Evolutionary conservation across 495 filamentous ascomycete genomes (phyloP), one percentile per base, ranked within the genome.

Genomic region (Daldinia caldariorum): DNA sequence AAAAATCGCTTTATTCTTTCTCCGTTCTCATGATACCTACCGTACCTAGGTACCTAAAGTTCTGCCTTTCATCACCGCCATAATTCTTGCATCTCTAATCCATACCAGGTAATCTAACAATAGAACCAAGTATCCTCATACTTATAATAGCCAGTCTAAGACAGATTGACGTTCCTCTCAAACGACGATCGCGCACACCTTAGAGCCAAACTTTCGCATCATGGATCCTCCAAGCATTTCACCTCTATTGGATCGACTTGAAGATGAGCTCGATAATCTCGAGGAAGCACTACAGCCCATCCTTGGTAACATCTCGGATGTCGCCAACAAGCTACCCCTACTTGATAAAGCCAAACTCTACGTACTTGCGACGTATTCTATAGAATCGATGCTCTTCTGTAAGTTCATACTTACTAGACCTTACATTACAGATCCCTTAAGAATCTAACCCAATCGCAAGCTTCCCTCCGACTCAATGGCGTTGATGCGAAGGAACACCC

Each of bases 381-480:
- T 99, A 56, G 94, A 98, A 69, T 96, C 93, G n/a, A 81, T 97
- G 13, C 78, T 98, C 20, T 98, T 96, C 79, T 94, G 92, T 96
- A 79, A 63, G 88, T 77, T 9, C 6, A 5, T n/a, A n/a, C 18
- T 4, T 16, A 5, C 13, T 18, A 32, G 7, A 6, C n/a, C 6
- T 16, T 31, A 26, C 7, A 16, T 16, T 13, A 26, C 1, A 26
- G 26, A n/a, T n/a, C n/a, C 26, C 20, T 1, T 16, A 4, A 1
- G 1, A 12, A 38, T 58, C 81, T 84, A 66, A 85, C 73, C 18
- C 31, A 37, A 31, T 16, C 9, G 43, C 20, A 63, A 96, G 92
- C 91, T 43, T 90, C 92, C 67, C 81, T 99, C 29, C 87, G 89
- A 55, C 86, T 98, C 29, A 90, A 92, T 70, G 93, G 90, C 50